These are phyloP conservation scores for Lactarius quietus DNA, from an alignment of 768 basidiomycete genomes.

Conservation along the genomic window DNA sequence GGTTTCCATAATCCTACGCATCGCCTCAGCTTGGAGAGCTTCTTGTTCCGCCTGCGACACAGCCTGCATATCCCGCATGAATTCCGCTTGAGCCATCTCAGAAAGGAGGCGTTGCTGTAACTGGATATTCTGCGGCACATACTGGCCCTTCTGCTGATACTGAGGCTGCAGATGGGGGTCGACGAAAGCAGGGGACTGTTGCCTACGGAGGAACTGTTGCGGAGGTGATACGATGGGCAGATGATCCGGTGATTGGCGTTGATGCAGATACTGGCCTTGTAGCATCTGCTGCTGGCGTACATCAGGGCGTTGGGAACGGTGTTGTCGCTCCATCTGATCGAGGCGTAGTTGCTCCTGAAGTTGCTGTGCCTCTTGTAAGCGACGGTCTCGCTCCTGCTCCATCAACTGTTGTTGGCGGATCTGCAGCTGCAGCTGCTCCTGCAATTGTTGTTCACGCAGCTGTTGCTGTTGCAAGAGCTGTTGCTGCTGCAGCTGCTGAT, in stretches of 20 bases:
- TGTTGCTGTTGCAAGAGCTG: conserved; percentile 63
- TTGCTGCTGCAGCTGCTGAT: conserved; percentile 70
- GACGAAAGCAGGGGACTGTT: conserved; percentile 34
- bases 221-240: conserved; percentile 48
- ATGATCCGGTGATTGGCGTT: conserved; percentile 43
- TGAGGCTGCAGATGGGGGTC: conserved; percentile 33
- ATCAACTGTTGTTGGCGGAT: conserved; percentile 38
- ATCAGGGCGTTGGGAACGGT: conserved; percentile 26
- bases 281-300: conserved; percentile 27
- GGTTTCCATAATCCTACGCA: conserved; percentile 87
- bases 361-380: conserved; percentile 44
- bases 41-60: conserved; percentile 62
- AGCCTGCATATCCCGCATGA: conserved; percentile 61
- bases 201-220: conserved; percentile 44
- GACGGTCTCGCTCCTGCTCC: conserved; percentile 62
- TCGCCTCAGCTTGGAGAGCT: conserved; percentile 68
- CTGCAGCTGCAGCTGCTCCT: conserved; percentile 31
- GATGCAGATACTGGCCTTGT: conserved; percentile 36
- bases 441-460: conserved; percentile 49
- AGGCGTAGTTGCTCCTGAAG: conserved; percentile 27
- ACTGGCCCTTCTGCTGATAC: conserved; percentile 52
- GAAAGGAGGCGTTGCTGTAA: conserved; percentile 74
- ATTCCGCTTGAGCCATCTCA: conserved; percentile 70
- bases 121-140: conserved; percentile 61
- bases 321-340: conserved; percentile 25